Evolutionary conservation across 2,329 filamentous ascomycete genomes (phyloP).

Genomic region (Knoxdaviesia proteae): DNA sequence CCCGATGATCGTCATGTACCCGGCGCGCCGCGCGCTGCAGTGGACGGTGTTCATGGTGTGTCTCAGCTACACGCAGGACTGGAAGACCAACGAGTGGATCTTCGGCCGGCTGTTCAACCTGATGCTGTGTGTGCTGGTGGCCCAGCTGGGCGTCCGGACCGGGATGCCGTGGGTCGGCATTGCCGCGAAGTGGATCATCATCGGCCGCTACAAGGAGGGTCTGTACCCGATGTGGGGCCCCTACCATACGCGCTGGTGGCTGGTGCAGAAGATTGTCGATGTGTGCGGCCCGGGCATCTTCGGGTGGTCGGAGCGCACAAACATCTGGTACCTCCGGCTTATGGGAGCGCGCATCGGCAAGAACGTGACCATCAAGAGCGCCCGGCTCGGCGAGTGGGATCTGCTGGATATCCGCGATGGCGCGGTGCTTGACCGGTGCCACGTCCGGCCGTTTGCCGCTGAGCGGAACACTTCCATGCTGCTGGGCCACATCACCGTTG

Average conservation of each 20-base stretch:
- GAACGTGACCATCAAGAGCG: constrained; percentile 24
- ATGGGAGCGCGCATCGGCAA: constrained; percentile 31
- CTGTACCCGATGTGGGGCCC: constrained; percentile 37
- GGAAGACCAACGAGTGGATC: constrained; percentile 17
- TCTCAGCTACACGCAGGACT: constrained; percentile 18
- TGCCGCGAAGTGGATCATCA: constrained; percentile 29
- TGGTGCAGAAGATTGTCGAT: constrained; percentile 29
- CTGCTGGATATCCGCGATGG: constrained; percentile 31
- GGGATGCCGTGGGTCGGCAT: constrained; percentile 26
- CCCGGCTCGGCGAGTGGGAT: constrained; percentile 32
- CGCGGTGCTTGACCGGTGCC: constrained; percentile 24
- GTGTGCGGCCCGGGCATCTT: constrained; percentile 27
- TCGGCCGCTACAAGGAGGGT: constrained; percentile 29
- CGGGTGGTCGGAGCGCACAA: constrained; percentile 15
- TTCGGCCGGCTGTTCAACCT: constrained; percentile 27
- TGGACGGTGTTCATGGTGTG: constrained; percentile 31
- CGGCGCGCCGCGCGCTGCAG: constrained; percentile 25
- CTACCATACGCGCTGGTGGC: constrained; percentile 38
- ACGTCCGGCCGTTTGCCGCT: constrained; percentile 28
- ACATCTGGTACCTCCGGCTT: constrained; percentile 24
- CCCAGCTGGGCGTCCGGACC: constrained; percentile 17
- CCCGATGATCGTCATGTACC: constrained; percentile 27
- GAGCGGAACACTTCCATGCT: constrained; percentile 39
- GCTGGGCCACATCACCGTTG: constrained; percentile 27
- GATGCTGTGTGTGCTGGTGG: constrained; percentile 20